Conservation (phyloP, 2,329 filamentous ascomycete species). For the Laburnicola sp. region DNA sequence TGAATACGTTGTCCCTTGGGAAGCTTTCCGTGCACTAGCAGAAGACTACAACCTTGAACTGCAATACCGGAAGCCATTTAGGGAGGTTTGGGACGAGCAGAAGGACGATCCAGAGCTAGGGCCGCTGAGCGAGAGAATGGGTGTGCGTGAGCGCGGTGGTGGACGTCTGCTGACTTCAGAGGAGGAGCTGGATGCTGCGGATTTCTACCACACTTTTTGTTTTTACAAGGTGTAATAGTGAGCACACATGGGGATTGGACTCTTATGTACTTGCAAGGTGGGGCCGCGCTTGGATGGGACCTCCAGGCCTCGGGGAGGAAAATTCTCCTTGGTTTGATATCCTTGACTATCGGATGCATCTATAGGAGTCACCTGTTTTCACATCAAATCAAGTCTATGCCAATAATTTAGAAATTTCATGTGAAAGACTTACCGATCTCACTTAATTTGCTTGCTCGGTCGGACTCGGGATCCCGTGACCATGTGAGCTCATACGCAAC, state of each 20-base stretch:
- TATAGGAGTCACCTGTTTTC: not conserved
- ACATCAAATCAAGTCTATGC: not conserved
- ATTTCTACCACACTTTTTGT: slow-evolving; percentile 91
- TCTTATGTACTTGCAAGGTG: slow-evolving; percentile 6
- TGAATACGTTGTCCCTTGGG: slow-evolving; percentile 98
- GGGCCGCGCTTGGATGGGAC: slow-evolving; percentile 1
- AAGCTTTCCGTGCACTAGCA: slow-evolving; percentile 90
- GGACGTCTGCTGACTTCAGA: slow-evolving; percentile 70
- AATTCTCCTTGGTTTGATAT: not conserved
- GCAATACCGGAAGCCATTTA: slow-evolving; percentile 88
- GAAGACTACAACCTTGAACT: slow-evolving; percentile 97
- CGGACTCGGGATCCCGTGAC: slow-evolving; percentile 9
- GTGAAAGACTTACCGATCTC: not conserved
- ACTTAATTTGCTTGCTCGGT: not conserved
- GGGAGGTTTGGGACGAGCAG: slow-evolving; percentile 89
- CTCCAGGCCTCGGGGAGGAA: not conserved
- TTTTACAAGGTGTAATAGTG: slow-evolving; percentile 81
- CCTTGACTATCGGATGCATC: not conserved
- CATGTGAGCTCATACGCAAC: not conserved
- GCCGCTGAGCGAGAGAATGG: slow-evolving; percentile 91
- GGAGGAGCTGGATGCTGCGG: slow-evolving; percentile 84
- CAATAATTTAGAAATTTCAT: not conserved
- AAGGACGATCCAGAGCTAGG: slow-evolving; percentile 82
- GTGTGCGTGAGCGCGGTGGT: slow-evolving; percentile 73
- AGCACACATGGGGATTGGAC: not conserved